phyloP scores from a whole-genome alignment of 2,329 filamentous ascomycete species.

The Teratosphaeria viscida region DNA sequence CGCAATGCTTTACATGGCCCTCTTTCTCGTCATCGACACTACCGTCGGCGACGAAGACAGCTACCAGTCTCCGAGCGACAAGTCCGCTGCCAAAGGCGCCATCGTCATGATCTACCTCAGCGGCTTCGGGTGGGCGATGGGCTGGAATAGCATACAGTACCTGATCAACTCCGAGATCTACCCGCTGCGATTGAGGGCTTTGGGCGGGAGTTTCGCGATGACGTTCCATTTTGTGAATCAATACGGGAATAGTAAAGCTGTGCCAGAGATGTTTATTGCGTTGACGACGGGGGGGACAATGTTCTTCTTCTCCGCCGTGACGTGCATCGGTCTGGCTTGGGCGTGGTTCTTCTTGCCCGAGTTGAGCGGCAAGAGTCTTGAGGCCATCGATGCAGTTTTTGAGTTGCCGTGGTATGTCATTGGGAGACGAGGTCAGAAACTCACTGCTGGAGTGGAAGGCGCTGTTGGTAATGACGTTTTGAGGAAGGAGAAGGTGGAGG shows the following conservation, averaged over 20 bases:
- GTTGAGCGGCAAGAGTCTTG: conserved; percentile 42
- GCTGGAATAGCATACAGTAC: conserved; percentile 46
- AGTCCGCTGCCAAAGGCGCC: conserved; percentile 53
- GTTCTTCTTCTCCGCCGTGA: conserved; percentile 63
- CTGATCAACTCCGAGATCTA: conserved; percentile 69
- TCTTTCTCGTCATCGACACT: conserved; percentile 49
- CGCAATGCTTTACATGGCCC: conserved; percentile 45
- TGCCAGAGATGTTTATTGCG: conserved; percentile 61
- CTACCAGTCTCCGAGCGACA: conserved; percentile 38
- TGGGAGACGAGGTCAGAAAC: conserved; percentile 35
- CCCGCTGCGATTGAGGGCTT: conserved; percentile 60
- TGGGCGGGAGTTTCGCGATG: conserved; percentile 64
- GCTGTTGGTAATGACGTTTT: conserved; percentile 3
- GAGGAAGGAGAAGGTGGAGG: conserved; percentile 11
- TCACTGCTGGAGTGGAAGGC: conserved; percentile 16
- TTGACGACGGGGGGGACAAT: conserved; percentile 58
- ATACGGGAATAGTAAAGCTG: conserved; percentile 64
- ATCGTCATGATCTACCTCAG: conserved; percentile 46
- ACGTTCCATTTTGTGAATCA: conserved; percentile 63
- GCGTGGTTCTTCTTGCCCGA: conserved; percentile 50
- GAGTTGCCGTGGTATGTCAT: conserved; percentile 69
- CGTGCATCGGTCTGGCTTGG: conserved; percentile 51
- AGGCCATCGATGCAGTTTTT: conserved; percentile 43
- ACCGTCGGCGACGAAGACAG: conserved; percentile 41
- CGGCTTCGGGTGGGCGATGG: conserved; percentile 55